These are phyloP conservation scores for Camillea tinctor DNA, from an alignment of 2,329 filamentous ascomycete species.

Conservation along the genomic window DNA sequence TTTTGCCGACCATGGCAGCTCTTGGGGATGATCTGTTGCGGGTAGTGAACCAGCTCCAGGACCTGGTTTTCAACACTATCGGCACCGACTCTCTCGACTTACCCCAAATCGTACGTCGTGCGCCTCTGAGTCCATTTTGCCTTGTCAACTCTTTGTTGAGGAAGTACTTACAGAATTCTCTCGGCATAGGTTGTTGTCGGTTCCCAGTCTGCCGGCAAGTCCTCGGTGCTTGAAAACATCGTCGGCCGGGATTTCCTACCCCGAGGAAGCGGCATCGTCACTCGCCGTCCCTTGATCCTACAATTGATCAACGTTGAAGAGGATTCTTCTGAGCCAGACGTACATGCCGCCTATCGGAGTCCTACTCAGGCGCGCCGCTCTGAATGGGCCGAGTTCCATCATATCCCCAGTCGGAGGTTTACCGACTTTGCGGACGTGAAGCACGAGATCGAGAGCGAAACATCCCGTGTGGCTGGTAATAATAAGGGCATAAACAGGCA, in stretches of 20 bases:
- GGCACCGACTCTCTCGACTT: constrained; percentile 97
- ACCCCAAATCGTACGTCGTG: constrained; percentile 83
- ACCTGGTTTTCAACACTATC: constrained; percentile 99
- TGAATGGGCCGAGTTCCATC: constrained; percentile 94
- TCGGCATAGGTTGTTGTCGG: constrained; percentile 83
- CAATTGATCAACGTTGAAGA: constrained; percentile 96
- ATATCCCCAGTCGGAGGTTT: constrained; percentile 85
- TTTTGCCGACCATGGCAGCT: constrained; percentile 67
- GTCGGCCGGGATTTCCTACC: constrained; percentile 97
- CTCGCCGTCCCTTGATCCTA: constrained; percentile 87
- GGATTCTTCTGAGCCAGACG: constrained; percentile 64
- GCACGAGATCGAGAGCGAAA: constrained; percentile 96
- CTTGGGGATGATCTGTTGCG: constrained; percentile 93
- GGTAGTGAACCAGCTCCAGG: constrained; percentile 97
- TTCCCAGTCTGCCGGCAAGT: constrained; percentile 97
- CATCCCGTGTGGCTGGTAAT: constrained; percentile 82
- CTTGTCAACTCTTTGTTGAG: constrained; percentile 1
- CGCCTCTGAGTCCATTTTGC: constrained; percentile 3
- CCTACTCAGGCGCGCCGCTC: constrained; percentile 65
- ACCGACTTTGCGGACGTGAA: constrained; percentile 92
- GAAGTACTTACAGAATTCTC: constrained; percentile 12
- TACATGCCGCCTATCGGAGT: constrained; percentile 72
- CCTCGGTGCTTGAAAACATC: constrained; percentile 97
- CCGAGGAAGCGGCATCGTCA: constrained; percentile 94
- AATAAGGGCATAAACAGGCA: constrained; percentile 99